Evolutionary conservation across 768 basidiomycete species (phyloP).

Genomic region (Pholiota conissans): DNA sequence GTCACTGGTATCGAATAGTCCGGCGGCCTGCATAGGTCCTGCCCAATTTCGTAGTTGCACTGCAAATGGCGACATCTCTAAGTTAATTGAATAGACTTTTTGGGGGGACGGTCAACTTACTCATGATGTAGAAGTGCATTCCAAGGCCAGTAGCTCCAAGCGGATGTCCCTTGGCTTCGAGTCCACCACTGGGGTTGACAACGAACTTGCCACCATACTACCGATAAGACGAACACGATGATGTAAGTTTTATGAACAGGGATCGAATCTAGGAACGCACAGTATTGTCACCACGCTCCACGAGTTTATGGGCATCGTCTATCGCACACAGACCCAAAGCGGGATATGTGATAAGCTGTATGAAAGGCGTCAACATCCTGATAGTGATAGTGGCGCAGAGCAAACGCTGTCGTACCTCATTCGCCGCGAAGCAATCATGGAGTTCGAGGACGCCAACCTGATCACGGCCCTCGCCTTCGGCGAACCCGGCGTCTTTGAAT

Average conservation of each 20-base stretch:
- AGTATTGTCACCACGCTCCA: constrained; percentile 78
- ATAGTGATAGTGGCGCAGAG: neutral
- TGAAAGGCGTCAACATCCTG: neutral
- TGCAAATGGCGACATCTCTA: constrained; percentile 20
- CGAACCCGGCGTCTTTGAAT: constrained; percentile 71
- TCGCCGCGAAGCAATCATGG: constrained; percentile 84
- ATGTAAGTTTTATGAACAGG: neutral
- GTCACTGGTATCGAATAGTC: constrained; percentile 61
- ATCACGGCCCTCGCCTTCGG: constrained; percentile 60
- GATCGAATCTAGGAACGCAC: constrained; percentile 35
- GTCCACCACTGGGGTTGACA: constrained; percentile 81
- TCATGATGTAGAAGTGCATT: constrained; percentile 87
- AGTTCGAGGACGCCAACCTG: constrained; percentile 84
- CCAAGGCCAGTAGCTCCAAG: constrained; percentile 81
- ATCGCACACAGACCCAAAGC: constrained; percentile 70
- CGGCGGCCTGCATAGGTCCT: constrained; percentile 80
- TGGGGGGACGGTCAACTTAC: constrained; percentile 36
- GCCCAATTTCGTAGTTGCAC: constrained; percentile 84
- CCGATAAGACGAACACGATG: neutral
- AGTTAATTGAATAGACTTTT: neutral
- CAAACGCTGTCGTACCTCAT: constrained; percentile 54
- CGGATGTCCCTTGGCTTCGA: constrained; percentile 89
- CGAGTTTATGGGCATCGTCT: constrained; percentile 71
- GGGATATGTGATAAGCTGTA: constrained; percentile 76
- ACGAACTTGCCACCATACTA: constrained; percentile 86